phyloP scores from a whole-genome alignment of 2,329 filamentous ascomycete species.

The Aspergillus calidoustus region DNA sequence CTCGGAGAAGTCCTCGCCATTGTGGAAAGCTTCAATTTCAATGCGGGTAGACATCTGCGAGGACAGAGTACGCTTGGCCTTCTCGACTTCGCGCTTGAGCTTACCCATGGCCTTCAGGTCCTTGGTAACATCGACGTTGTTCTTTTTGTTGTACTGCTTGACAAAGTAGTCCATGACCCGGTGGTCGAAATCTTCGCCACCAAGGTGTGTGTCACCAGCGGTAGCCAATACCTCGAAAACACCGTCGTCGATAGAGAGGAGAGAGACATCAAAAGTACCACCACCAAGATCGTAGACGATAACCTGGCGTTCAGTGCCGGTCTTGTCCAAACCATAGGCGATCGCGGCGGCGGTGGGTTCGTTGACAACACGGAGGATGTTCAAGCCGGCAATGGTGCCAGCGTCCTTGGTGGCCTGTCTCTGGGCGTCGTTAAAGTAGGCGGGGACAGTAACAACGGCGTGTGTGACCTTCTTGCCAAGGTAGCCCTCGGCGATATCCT shows the following conservation, averaged over 20 bases:
- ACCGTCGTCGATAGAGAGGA: slow-evolving; percentile 87
- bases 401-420: slow-evolving; percentile 96
- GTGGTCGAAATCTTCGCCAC: slow-evolving; percentile 99
- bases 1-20: slow-evolving; percentile 98
- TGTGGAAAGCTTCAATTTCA: slow-evolving; percentile 96
- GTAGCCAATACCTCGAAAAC: slow-evolving; percentile 95
- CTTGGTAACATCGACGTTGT: slow-evolving; percentile 88
- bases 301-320: slow-evolving; percentile 80
- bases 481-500: slow-evolving; percentile 66
- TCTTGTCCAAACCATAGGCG: slow-evolving; percentile 91
- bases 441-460: slow-evolving; percentile 86
- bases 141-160: slow-evolving; percentile 99
- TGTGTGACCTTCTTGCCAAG: slow-evolving; percentile 65
- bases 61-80: slow-evolving; percentile 97
- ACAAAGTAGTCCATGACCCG: slow-evolving; percentile 94
- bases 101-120: slow-evolving; percentile 98
- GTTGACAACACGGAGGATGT: slow-evolving; percentile 95
- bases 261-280: slow-evolving; percentile 93
- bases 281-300: slow-evolving; percentile 93
- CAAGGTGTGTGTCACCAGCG: slow-evolving; percentile 94
- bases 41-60: slow-evolving; percentile 92
- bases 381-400: slow-evolving; percentile 87
- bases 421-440: slow-evolving; percentile 99
- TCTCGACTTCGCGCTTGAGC: slow-evolving; percentile 98
- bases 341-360: slow-evolving; percentile 95